These are phyloP conservation scores for Brettanomyces bruxellensis DNA, from an alignment of 805 yeast genomes.

Conservation along the genomic window DNA sequence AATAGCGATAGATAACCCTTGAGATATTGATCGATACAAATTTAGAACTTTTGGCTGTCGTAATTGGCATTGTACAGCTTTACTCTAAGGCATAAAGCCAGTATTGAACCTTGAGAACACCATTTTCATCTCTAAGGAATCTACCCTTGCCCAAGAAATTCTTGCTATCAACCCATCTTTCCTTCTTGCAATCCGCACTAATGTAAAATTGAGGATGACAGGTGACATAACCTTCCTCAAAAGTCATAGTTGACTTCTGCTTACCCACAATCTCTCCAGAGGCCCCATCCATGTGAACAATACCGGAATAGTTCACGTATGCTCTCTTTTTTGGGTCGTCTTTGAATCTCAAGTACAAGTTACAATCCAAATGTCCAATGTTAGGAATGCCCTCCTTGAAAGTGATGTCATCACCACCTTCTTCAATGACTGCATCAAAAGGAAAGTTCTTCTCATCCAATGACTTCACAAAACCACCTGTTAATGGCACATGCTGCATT, in stretches of 20 bases:
- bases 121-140: slow-evolving; percentile 39
- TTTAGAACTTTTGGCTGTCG: too few species aligned
- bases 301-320: slow-evolving; percentile 39
- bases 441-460: slow-evolving; percentile 27
- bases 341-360: slow-evolving; percentile 28
- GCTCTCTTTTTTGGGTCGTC: slow-evolving; percentile 32
- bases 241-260: slow-evolving; percentile 21
- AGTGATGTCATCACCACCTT: slow-evolving; percentile 44
- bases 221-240: slow-evolving; percentile 41
- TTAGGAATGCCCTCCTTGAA: slow-evolving; percentile 20
- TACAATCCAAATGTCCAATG: slow-evolving; percentile 36
- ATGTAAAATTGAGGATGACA: slow-evolving; percentile 36
- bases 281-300: slow-evolving; percentile 30
- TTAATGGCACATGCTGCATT: slow-evolving; percentile 23
- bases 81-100: slow-evolving; percentile 30
- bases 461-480: slow-evolving; percentile 29
- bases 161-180: slow-evolving; percentile 42
- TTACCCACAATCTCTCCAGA: slow-evolving; percentile 29
- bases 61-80: background rate
- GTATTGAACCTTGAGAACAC: slow-evolving; percentile 45
- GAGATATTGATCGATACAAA: too few species aligned
- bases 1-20: too few species aligned
- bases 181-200: slow-evolving; percentile 32
- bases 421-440: slow-evolving; percentile 27
- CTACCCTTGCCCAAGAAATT: slow-evolving; percentile 53